Evolutionary conservation across 1,284 basidiomycete species (phyloP), one percentile per base, ranked within the genome.

Genomic region (Rhodotorula sp.): DNA sequence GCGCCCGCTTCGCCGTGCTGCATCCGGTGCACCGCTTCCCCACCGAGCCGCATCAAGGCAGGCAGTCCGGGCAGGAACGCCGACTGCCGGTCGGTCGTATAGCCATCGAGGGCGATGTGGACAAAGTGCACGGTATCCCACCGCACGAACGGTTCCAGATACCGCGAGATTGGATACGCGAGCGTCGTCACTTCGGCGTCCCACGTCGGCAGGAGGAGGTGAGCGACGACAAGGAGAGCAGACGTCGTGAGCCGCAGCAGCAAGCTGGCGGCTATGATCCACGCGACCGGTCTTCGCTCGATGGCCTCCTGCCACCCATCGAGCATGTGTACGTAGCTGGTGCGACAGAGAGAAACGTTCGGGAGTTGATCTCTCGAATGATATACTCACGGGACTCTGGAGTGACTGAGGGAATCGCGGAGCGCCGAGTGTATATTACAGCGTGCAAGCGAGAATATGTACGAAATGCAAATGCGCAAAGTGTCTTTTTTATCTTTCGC

Each of bases 111-210:
- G 0, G 91, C 90, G 60, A 92, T 85, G 71, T 85, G 83, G 2
- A 82, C 77, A 79, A 93, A 97, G 81, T 97, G 89, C 69, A 97
- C 85, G 3, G 85, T 84, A 78, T 98, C 95, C 95, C 95, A 98
- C 72, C 93, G 87, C 4, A 72, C 58, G 49, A 72, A 60, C 1
- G 61, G 61, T 14, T 57, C 26, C 30, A 42, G 45, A 4, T 6
- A 33, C 7, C 22, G 30, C 24, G 37, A 17, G 24, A 65, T 24
- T 1, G 66, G 45, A 3, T 30, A 33, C 24, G n/a, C 37, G 24
- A 68, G 66, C 14, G 42, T 26, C 6, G 44, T 33, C n/a, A 67
- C 63, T 3, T 64, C 64, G 7, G 66, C 63, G 37, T 66, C 70
- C 64, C 68, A 71, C 4, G 70, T 57, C 18, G 67, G 64, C 12